Conservation (phyloP, 371 early-diverging fungal species). For the Mucor irregularis region DNA sequence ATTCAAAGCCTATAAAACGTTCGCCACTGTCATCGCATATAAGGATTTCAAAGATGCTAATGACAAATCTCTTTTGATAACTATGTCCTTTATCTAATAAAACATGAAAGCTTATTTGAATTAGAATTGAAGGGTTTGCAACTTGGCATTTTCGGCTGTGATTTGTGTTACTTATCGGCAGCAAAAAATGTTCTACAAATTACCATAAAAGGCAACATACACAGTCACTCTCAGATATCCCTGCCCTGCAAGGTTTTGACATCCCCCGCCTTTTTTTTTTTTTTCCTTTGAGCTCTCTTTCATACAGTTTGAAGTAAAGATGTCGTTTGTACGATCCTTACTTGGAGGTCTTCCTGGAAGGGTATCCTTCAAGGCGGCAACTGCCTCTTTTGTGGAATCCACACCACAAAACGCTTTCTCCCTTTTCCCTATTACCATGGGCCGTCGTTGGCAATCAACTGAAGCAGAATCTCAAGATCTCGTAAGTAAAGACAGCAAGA, state of each 20-base stretch:
- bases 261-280: neutral
- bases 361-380: conserved; percentile 33
- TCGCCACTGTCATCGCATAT: no score
- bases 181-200: no score
- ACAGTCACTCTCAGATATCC: no score
- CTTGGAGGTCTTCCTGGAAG: conserved; percentile 47
- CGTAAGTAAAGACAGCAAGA: conserved; percentile 24
- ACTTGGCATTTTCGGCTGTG: no score
- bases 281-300: neutral
- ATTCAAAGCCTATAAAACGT: conserved; percentile 19
- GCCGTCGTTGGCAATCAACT: conserved; percentile 45
- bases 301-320: no score
- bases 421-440: conserved; percentile 31
- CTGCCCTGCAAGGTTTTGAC: neutral
- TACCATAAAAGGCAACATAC: no score
- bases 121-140: no score
- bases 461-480: conserved; percentile 37
- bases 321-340: conserved; percentile 51
- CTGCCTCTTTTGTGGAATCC: conserved; percentile 21
- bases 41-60: no score
- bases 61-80: no score
- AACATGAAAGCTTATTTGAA: no score
- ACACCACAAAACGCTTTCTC: conserved; percentile 32
- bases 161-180: no score
- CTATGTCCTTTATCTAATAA: no score